Evolutionary conservation across 345 rosid genomes (phyloP).

Genomic region (Gossypium ekmanianum): DNA sequence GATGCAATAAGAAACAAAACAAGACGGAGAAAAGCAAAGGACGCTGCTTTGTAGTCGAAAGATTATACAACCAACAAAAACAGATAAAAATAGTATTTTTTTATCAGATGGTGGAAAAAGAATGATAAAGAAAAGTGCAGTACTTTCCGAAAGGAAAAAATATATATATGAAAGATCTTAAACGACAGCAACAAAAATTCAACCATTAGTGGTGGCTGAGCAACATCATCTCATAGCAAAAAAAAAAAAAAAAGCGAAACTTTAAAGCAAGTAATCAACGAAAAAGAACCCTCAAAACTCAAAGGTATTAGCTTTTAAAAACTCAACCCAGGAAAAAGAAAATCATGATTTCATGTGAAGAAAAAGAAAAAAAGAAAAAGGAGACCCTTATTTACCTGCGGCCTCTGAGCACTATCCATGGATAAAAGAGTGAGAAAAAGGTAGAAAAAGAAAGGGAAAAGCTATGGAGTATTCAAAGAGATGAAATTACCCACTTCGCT

Average conservation of each 20-base stretch:
- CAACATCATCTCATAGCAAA: conserved; percentile 23
- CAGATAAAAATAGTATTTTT: conserved; percentile 17
- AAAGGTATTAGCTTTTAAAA: conserved; percentile 19
- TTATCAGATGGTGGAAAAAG: conserved; percentile 15
- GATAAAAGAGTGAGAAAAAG: conserved; percentile 18
- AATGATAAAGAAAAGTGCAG: not conserved
- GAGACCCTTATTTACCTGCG: conserved; percentile 34
- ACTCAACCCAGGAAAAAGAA: conserved; percentile 3
- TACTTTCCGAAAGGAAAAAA: conserved; percentile 3
- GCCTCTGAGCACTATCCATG: conserved; percentile 45
- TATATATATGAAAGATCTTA: conserved; percentile 14
- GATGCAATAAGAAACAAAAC: conserved; percentile 16
- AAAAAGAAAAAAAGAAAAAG: conserved; percentile 17
- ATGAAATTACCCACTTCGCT: conserved; percentile 25
- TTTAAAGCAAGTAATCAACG: conserved; percentile 11
- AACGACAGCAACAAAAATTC: conserved; percentile 25
- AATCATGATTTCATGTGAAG: conserved; percentile 15
- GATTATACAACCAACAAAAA: conserved; percentile 24
- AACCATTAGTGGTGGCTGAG: conserved; percentile 26
- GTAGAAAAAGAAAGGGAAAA: not conserved
- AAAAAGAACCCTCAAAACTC: not conserved
- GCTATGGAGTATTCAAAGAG: conserved; percentile 19
- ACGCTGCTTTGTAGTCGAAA: conserved; percentile 19
- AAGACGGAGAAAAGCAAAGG: conserved; percentile 24
- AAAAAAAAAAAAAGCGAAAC: conserved; percentile 4